Base-by-base conservation (phyloP, 768 basidiomycete genomes). In the Infundibulicybe gibba region DNA sequence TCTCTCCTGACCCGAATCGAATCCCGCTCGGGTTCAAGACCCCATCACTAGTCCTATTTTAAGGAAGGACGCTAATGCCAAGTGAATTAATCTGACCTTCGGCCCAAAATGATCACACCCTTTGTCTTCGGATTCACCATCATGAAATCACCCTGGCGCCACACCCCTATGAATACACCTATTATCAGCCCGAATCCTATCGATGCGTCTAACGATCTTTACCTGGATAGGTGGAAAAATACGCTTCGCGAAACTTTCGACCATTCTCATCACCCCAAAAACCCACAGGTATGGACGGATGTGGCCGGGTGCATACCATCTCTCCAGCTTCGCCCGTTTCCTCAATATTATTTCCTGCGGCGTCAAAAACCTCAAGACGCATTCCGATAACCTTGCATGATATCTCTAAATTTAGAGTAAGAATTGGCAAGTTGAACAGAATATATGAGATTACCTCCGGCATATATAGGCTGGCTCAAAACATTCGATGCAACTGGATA, bases 11-110 rank as follows among this genome's bases (percentile, higher is more conserved):
- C 33, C 89, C 89, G 57, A 91, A 91, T 3, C 90, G 79, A 44
- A 91, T 81, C 3, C 89, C 89, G 21, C 81, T 83, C 4, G 89
- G 89, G 52, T 91, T 91, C 30, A 87, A 69, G 13, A 87, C 87
- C 13, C 81, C 83, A 49, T 87, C 83, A 51, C 83, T 81, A 44
- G 4, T 21, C 15, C 44, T 43, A 6, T 20, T 30, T 54, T 15
- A 45, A 40, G n/a, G 16, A 43, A 43, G 20, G 21, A 11, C 16
- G 5, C 9, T 14, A 41, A n/a, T 25, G 33, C 34, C 17, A 38
- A 37, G 33, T 32, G 38, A 39, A 46, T 20, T 19, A 30, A 12
- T 32, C 58, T 41, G 44, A 75, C 80, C 81, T 85, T 52, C 84
- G 73, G 12, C 84, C 84, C n/a, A 84, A 60, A 53, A 86, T 80